Conservation (phyloP, 108 stramenopile genomes). For the Pinguiococcus pyrenoidosus region DNA sequence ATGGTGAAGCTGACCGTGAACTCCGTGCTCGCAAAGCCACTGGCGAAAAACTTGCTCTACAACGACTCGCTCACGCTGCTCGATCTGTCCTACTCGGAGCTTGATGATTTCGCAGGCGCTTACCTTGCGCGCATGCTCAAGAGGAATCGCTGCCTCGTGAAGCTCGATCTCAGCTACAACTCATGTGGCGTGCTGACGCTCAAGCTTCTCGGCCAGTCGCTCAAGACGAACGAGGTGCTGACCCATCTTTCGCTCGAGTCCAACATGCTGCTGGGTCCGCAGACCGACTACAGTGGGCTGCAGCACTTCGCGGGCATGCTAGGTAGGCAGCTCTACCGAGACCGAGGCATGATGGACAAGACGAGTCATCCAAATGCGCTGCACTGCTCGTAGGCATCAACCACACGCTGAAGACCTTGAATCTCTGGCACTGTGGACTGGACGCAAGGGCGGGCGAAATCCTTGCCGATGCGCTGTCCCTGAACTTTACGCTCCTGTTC, state of each 20-base stretch:
- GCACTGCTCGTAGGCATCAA: background rate
- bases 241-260: slow-evolving; percentile 8
- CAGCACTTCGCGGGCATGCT: background rate
- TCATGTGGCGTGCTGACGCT: background rate
- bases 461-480: no score
- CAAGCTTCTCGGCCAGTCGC: slow-evolving; percentile 1
- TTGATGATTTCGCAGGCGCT: slow-evolving; percentile 25
- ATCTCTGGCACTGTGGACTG: no score
- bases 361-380: no score
- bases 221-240: background rate
- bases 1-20: slow-evolving; percentile 3
- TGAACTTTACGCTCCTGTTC: no score
- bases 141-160: slow-evolving; percentile 19
- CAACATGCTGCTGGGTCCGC: background rate
- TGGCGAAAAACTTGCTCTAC: slow-evolving; percentile 32
- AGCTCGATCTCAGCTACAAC: slow-evolving; percentile 24
- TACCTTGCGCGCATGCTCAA: slow-evolving; percentile 27
- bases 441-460: no score
- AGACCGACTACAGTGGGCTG: background rate
- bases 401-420: slow-evolving; percentile 1
- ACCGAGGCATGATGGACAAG: no score
- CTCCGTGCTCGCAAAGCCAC: slow-evolving; percentile 18
- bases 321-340: no score
- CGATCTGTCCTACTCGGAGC: slow-evolving; percentile 18
- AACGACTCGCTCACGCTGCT: slow-evolving; percentile 28